Base-by-base conservation (phyloP, 352 stramenopile genomes). In the Phytopythium helicoides region DNA sequence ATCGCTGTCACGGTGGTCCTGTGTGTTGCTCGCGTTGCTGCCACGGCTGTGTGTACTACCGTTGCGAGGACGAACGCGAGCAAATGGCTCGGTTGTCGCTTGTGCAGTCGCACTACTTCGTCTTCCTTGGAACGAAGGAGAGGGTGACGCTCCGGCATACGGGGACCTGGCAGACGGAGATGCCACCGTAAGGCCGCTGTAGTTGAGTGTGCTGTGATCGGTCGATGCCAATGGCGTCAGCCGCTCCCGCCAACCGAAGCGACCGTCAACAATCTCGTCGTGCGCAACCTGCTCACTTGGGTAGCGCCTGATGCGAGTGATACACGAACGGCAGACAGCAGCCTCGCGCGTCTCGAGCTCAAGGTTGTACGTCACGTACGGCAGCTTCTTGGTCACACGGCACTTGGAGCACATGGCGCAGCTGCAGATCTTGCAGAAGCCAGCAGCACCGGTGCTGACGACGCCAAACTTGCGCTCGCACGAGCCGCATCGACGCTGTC, bases 331-430 rank as follows among this genome's bases (percentile, higher is more conserved):
- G 41, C 68, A 77, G 19, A 77, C 56, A 33, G 58, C 18, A n/a
- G 55, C 68, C 18, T 69, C 64, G 11, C 58, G 56, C 9, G 54
- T 54, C 22, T 74, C 42, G 10, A 77, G 48, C 26, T 53, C 58
- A 21, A 77, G 47, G 12, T 77, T 56, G 22, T 45, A 47, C 8
- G 64, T 66, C 22, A 58, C 64, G 19, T 74, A 65, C 0, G 63
- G 57, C 25, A 82, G 45, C 35, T 64, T 78, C 61, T 68, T 66
- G 21, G 47, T 58, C 12, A 74, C 54, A 18, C 68, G 62, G 38
- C 68, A 78, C 44, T 68, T 69, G 40, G 68, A 63, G 53, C 68
- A 77, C 52, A 74, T 68, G 25, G 61, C 56, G 18, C 62, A 56
- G 57, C 67, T 48, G 38, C 68, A 77, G 22, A 77, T 38, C 3